Base-by-base conservation (phyloP, 179 eudicot species). In the Nepenthes alata region DNA sequence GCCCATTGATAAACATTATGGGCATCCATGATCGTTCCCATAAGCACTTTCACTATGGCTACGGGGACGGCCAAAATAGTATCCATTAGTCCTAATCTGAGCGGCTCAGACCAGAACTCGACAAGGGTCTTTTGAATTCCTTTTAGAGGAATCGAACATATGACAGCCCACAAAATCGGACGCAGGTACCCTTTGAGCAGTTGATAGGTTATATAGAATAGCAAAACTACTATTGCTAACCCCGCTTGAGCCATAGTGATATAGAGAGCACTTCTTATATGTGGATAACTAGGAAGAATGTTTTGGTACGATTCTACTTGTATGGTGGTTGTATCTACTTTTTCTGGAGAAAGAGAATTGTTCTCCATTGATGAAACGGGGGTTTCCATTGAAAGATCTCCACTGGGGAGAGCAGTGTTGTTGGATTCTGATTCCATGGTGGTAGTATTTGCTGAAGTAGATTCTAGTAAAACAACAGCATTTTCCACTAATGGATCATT, bases 101-200 rank as follows among this genome's bases (percentile, higher is more conserved):
- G 68, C 11, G 78, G 78, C 50, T 66, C 74, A 13, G 78, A 74
- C 78, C 78, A 74, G 58, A 74, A 74, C 61, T 70, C 65, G 6
- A 74, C 68, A 15, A 74, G 71, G 44, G 63, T 63, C 57, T 70
- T 65, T 37, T 74, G 78, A 38, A 70, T 70, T 59, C 68, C 78
- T 48, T 75, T 66, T 12, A 74, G 54, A 66, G 78, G 75, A 39
- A 74, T 62, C 5, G 78, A 74, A 38, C 71, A 74, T 3, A 74
- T 10, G 2, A 56, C 57, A 47, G 75, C 78, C 78, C 78, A 74
- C 11, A 65, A 36, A 39, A 74, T 62, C 1, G 78, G 72, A 7
- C 75, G 65, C 11, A 70, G 37, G 39, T 74, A 74, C 38, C 66
- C 78, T 60, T 75, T 69, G 0, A 70, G 66, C 11, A 70, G 37